Conservation (phyloP, 257 asterid genomes). For the Striga asiatica region DNA sequence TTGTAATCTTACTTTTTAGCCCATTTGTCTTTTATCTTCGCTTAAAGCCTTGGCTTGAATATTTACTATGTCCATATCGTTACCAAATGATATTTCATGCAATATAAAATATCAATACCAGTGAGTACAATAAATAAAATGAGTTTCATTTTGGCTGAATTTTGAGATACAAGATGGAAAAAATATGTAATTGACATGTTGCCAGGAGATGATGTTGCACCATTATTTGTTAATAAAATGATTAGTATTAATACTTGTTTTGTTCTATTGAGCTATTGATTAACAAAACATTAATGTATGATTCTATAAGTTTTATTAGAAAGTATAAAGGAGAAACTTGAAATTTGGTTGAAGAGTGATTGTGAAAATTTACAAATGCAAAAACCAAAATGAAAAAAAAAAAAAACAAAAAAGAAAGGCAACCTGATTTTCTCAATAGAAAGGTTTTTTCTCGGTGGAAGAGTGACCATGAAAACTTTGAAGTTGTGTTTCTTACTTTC, state of each 20-base stretch:
- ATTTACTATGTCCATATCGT: background rate
- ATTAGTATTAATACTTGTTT: background rate
- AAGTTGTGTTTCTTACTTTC: conserved; percentile 4
- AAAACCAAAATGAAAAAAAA: too few species aligned
- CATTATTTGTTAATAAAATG: background rate
- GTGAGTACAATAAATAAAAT: background rate
- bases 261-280: background rate
- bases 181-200: background rate
- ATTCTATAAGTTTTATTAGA: too few species aligned
- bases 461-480: background rate
- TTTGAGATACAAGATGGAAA: too few species aligned
- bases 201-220: background rate
- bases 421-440: too few species aligned
- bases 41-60: background rate
- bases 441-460: too few species aligned
- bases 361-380: too few species aligned
- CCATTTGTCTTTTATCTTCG: background rate
- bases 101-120: background rate
- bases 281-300: too few species aligned
- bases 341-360: conserved; percentile 5
- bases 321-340: background rate
- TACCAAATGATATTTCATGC: background rate
- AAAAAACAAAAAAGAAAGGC: too few species aligned
- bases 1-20: background rate
- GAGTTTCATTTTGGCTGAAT: background rate